Conservation (phyloP, 1,139 yeast genomes). For the Wickerhamomyces sp. region DNA sequence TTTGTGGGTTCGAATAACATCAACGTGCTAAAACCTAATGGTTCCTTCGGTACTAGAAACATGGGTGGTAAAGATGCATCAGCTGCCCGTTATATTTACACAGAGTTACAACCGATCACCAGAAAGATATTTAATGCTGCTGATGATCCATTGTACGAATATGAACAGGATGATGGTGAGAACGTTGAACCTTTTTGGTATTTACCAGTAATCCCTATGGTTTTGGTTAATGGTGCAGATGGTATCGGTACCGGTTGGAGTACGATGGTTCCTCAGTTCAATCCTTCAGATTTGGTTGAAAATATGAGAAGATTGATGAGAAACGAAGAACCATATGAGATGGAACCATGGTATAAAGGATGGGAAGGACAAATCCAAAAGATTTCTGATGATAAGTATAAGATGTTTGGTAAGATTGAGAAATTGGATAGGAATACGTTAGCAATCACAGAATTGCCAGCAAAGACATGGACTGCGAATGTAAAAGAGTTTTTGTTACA, state of each 20-base stretch:
- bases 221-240: constrained; percentile 91
- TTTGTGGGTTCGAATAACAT: constrained; percentile 91
- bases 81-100: constrained; percentile 96
- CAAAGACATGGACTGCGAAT: constrained; percentile 86
- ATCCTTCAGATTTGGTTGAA: constrained; percentile 76
- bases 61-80: constrained; percentile 98
- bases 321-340: constrained; percentile 63
- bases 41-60: constrained; percentile 96
- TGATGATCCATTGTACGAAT: constrained; percentile 74
- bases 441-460: constrained; percentile 90
- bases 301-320: constrained; percentile 72
- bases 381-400: constrained; percentile 59
- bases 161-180: constrained; percentile 88
- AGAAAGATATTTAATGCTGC: constrained; percentile 69
- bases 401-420: constrained; percentile 74
- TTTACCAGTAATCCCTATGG: constrained; percentile 86
- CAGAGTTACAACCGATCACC: constrained; percentile 76
- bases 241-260: constrained; percentile 99
- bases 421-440: constrained; percentile 75
- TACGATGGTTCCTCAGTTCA: constrained; percentile 84
- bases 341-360: constrained; percentile 95
- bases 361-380: constrained; percentile 84
- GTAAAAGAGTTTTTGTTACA: constrained; percentile 79
- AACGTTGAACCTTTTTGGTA: constrained; percentile 97
- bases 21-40: constrained; percentile 81